These are phyloP conservation scores for Pythium phragmitis DNA, from an alignment of 352 stramenopile genomes.

Conservation along the genomic window DNA sequence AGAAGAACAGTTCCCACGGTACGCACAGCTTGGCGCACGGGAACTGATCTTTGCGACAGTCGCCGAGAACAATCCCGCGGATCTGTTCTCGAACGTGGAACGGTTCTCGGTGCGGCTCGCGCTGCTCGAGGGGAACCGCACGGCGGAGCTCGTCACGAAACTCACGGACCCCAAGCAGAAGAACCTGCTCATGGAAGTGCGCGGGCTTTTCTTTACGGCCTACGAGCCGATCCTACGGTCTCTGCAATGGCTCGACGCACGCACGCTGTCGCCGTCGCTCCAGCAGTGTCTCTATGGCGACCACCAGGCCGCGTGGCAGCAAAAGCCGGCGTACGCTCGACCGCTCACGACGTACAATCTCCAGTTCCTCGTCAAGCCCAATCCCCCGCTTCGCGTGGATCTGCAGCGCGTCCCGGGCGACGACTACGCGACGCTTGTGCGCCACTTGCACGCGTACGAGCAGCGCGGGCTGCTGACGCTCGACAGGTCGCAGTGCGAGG, in stretches of 20 bases:
- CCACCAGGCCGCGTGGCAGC: constrained; percentile 13
- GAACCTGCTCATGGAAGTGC: constrained; percentile 49
- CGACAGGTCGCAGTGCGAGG: constrained; percentile 58
- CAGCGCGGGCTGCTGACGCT: constrained; percentile 30
- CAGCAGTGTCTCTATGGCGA: constrained; percentile 39
- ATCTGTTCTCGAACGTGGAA: constrained; percentile 30
- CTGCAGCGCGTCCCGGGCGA: constrained; percentile 1
- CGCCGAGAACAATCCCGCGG: constrained; percentile 5
- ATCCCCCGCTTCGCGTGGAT: not conserved
- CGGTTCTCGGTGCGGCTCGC: constrained; percentile 27
- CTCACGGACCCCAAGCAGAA: not conserved
- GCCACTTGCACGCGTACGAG: constrained; percentile 8
- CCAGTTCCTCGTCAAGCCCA: constrained; percentile 11
- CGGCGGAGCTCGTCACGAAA: constrained; percentile 13
- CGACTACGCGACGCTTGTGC: constrained; percentile 4
- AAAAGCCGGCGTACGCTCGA: constrained; percentile 15
- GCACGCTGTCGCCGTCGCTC: constrained; percentile 27
- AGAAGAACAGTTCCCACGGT: constrained; percentile 26
- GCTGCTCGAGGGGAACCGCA: constrained; percentile 10
- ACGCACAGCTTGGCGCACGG: constrained; percentile 27
- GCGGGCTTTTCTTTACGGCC: constrained; percentile 47
- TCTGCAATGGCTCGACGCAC: constrained; percentile 33
- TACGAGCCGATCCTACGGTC: constrained; percentile 50
- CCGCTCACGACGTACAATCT: constrained; percentile 1
- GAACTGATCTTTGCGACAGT: constrained; percentile 33